A percentile compares a stretch with the other conserved stretches of the same genome.
These are phyloP conservation scores for Pichia californica DNA, from an alignment of 805 yeast genomes.

Conservation along the genomic window DNA sequence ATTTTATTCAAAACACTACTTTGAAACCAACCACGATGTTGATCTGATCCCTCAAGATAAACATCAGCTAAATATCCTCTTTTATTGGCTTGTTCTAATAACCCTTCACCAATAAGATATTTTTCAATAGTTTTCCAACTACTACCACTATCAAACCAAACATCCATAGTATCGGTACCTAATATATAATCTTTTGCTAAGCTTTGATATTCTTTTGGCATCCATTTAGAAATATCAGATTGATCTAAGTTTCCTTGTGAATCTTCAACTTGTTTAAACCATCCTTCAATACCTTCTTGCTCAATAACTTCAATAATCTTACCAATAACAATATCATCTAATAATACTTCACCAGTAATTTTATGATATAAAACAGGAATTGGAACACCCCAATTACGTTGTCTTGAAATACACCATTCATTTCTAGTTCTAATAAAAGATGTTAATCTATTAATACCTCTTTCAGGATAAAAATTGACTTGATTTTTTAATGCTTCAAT, in stretches of 20 bases:
- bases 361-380: conserved; percentile 74
- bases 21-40: conserved; percentile 99
- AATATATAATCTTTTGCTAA: conserved; percentile 44
- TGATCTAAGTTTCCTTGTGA: neutral
- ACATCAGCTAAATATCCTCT: conserved; percentile 60
- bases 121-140: conserved; percentile 67
- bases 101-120: conserved; percentile 30
- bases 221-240: conserved; percentile 54
- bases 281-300: conserved; percentile 61
- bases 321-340: conserved; percentile 49
- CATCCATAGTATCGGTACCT: conserved; percentile 94
- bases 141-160: conserved; percentile 97
- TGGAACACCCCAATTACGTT: conserved; percentile 97
- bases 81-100: conserved; percentile 25
- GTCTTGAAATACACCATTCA: conserved; percentile 98
- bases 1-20: conserved; percentile 80
- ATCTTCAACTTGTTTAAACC: conserved; percentile 47
- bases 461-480: conserved; percentile 68
- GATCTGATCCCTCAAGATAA: conserved; percentile 97
- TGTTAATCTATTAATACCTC: conserved; percentile 62
- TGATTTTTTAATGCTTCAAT: conserved; percentile 43
- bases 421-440: conserved; percentile 72
- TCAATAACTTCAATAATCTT: conserved; percentile 53
- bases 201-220: conserved; percentile 48
- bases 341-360: conserved; percentile 56